Evolutionary conservation across 768 basidiomycete species (phyloP).

Genomic region (Cystobasidium ongulense): DNA sequence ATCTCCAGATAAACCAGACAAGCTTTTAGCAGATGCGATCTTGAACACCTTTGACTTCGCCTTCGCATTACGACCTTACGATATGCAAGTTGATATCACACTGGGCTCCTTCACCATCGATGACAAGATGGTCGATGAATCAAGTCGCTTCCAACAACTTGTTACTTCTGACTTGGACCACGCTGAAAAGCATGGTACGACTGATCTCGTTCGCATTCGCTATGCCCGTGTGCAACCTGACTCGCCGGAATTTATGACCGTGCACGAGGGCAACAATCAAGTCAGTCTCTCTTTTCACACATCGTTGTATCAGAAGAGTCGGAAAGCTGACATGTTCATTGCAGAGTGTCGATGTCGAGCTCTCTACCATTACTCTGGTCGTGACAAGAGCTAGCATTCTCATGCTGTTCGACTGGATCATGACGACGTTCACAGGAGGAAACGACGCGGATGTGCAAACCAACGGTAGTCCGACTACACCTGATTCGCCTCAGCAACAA

Average conservation of each 20-base stretch:
- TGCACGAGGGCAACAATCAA: constrained; percentile 79
- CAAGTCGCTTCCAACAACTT: constrained; percentile 42
- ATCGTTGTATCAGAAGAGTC: neutral
- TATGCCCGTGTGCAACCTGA: constrained; percentile 72
- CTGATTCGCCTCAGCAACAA: neutral
- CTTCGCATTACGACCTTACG: constrained; percentile 68
- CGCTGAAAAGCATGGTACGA: constrained; percentile 34
- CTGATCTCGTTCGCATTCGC: constrained; percentile 65
- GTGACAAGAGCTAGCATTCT: constrained; percentile 83
- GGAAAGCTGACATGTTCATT: no score
- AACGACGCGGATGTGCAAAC: constrained; percentile 31
- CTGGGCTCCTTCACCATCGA: constrained; percentile 69
- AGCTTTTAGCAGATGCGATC: constrained; percentile 64
- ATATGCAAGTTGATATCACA: constrained; percentile 75
- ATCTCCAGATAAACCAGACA: constrained; percentile 55
- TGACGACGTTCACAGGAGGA: constrained; percentile 67
- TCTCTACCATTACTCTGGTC: constrained; percentile 83
- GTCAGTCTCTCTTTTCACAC: constrained; percentile 8
- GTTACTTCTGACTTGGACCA: constrained; percentile 40
- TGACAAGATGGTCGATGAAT: constrained; percentile 56
- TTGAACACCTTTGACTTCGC: constrained; percentile 68
- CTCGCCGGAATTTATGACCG: constrained; percentile 72
- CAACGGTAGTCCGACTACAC: neutral
- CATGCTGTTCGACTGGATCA: constrained; percentile 87
- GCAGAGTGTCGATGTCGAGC: constrained; percentile 63